Evolutionary conservation across 139 green algal species (phyloP).

Genomic region (Pleodorina starrii): DNA sequence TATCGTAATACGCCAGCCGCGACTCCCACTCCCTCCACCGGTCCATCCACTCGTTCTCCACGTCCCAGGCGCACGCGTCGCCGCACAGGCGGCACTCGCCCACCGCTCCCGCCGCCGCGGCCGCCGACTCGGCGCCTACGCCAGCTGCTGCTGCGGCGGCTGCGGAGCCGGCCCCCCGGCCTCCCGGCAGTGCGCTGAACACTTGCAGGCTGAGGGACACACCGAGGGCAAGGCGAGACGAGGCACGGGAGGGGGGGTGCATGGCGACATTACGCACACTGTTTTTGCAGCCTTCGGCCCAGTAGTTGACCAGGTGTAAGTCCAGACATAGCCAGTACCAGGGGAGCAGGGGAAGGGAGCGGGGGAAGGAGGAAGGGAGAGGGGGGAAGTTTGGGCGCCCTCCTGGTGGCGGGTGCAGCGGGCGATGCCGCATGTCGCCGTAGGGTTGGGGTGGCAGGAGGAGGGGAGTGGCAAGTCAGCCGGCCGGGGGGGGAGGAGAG

Average conservation of each 20-base stretch:
- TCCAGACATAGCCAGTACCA: too few relatives aligned
- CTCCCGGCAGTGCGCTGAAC: background rate
- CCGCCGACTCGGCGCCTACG: background rate
- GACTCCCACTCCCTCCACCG: constrained; percentile 66
- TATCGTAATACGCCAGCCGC: constrained; percentile 72
- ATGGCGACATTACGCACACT: too few relatives aligned
- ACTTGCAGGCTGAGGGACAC: background rate
- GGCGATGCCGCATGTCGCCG: too few relatives aligned
- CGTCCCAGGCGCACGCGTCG: constrained; percentile 67
- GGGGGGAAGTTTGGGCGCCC: too few relatives aligned
- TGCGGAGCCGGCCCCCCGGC: background rate
- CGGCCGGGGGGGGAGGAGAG: too few relatives aligned
- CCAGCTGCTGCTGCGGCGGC: background rate
- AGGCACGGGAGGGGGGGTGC: background rate
- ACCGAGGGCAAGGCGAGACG: background rate
- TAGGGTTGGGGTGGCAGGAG: too few relatives aligned
- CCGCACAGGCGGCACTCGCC: constrained; percentile 63
- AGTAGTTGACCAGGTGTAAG: too few relatives aligned
- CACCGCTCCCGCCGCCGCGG: constrained; percentile 4
- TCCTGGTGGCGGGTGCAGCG: too few relatives aligned
- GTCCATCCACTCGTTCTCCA: constrained; percentile 69
- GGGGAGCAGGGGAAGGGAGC: too few relatives aligned
- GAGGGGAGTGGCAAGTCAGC: too few relatives aligned
- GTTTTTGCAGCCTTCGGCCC: too few relatives aligned
- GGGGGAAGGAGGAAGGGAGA: too few relatives aligned